Base-by-base conservation (phyloP, 202 grass and related monocot species). In the Dendrocalamus latiflorus region DNA sequence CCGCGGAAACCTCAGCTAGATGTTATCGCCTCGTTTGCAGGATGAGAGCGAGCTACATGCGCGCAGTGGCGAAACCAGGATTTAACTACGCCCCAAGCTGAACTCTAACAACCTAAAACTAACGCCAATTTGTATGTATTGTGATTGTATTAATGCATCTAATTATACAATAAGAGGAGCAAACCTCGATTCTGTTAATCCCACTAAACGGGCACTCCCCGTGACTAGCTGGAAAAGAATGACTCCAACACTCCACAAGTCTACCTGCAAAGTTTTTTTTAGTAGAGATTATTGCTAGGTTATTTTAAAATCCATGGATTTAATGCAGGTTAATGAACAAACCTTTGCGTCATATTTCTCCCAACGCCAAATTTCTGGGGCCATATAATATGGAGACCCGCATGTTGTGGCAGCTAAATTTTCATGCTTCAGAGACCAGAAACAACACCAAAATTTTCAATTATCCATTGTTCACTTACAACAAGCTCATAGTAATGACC, bases 341-440 rank as follows among this genome's bases (percentile, higher is more conserved):
- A 94, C 84, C 89, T 94, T 94, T 44, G 92, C 81, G 73, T 89
- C 89, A 58, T 94, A 94, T 78, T 87, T 67, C 76, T 86, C 88
- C 55, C 83, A 78, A 70, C 70, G 84, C 84, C 88, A 75, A 55
- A 94, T 94, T 87, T 94, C 92, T 72, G 89, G 89, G 26, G 92
- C 92, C 92, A 94, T 94, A 83, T 89, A 94, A 60, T 85, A 90
- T 71, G 92, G 92, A n/a, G 92, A 89, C 26, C 86, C 89, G 77
- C 92, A 94, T 39, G 87, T 42, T 68, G 92, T 91, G 74, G 88
- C 84, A 80, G 92, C 92, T 82, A 94, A 89, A 72, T 91, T 86
- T 80, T 91, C 89, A 73, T 86, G 81, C 82, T 74, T 83, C 57
- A 93, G 79, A 41, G 86, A 84, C 70, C 92, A 91, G 58, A 57